These are phyloP conservation scores for Lodderomyces jiufengensis DNA, from an alignment of 1,139 yeast species.

Conservation along the genomic window DNA sequence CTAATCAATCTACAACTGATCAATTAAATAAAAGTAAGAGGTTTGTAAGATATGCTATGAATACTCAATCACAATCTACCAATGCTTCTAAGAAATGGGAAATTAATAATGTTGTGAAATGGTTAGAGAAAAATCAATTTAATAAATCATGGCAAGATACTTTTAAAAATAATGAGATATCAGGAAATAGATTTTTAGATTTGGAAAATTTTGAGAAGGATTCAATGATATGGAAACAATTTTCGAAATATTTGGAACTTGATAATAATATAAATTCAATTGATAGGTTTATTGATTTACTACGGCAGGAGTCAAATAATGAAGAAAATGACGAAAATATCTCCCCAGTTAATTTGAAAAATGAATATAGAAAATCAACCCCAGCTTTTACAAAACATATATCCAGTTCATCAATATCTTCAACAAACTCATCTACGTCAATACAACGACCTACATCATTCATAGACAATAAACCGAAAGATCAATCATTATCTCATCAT, in stretches of 20 bases:
- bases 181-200: constrained; percentile 63
- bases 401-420: constrained; percentile 21
- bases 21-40: constrained; percentile 36
- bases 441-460: constrained; percentile 53
- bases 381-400: constrained; percentile 26
- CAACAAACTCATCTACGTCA: constrained; percentile 19
- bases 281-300: constrained; percentile 48
- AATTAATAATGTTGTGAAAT: constrained; percentile 55
- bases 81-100: constrained; percentile 52
- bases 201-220: constrained; percentile 63
- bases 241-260: constrained; percentile 31
- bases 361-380: constrained; percentile 32
- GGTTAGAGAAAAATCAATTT: constrained; percentile 69
- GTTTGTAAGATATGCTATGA: constrained; percentile 46
- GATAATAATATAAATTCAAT: constrained; percentile 48
- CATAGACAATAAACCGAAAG: constrained; percentile 37
- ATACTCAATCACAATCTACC: constrained; percentile 26
- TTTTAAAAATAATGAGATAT: constrained; percentile 55
- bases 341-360: constrained; percentile 13
- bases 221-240: constrained; percentile 48
- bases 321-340: constrained; percentile 6
- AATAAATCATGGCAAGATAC: constrained; percentile 69
- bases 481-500: constrained; percentile 28
- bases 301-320: constrained; percentile 23
- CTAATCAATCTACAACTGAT: constrained; percentile 25